phyloP scores from a whole-genome alignment of 371 early-diverging fungal species.

The Nematocida homosporus region DNA sequence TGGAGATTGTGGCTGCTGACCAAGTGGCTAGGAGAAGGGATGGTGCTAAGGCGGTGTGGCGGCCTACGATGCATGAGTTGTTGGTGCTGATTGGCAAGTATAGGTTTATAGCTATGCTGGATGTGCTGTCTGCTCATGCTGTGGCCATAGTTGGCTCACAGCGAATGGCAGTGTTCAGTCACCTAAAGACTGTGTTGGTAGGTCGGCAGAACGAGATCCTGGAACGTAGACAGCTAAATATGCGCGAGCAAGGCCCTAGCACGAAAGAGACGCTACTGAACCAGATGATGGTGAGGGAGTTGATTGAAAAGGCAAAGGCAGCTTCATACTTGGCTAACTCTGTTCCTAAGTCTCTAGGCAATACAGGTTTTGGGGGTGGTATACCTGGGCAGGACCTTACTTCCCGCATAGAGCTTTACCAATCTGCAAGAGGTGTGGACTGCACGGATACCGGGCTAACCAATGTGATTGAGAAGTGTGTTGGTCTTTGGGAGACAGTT shows the following conservation, averaged over 20 bases:
- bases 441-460: neutral
- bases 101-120: neutral
- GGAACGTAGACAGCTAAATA: too few relatives aligned
- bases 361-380: too few relatives aligned
- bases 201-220: too few relatives aligned
- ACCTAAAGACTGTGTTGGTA: too few relatives aligned
- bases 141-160: too few relatives aligned
- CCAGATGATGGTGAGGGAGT: neutral
- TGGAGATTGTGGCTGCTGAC: neutral
- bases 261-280: neutral
- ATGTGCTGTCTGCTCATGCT: too few relatives aligned
- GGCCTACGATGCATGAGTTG: neutral
- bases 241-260: neutral
- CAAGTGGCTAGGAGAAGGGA: neutral
- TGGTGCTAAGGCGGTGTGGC: neutral
- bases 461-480: neutral
- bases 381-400: too few relatives aligned
- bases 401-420: neutral
- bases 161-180: too few relatives aligned
- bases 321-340: too few relatives aligned
- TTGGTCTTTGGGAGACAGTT: neutral
- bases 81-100: neutral
- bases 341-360: too few relatives aligned
- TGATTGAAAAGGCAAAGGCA: neutral
- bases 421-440: neutral